Base-by-base conservation (phyloP, 2,329 filamentous ascomycete species). In the Ophiocordyceps camponoti-floridani region DNA sequence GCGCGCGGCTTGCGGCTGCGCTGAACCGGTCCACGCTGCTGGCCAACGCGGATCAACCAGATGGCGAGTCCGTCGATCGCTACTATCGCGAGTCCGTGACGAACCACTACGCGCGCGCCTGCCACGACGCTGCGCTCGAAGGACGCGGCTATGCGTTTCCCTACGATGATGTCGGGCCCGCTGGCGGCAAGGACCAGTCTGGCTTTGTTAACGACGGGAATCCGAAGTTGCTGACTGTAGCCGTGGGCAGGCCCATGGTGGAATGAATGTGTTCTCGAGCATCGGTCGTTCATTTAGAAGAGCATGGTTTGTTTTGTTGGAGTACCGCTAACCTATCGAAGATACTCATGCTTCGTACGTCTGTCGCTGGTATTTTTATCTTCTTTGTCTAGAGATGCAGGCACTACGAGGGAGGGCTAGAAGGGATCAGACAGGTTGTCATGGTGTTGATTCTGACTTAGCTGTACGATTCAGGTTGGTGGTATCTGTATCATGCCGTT, bases 21-120 rank as follows among this genome's bases (percentile, higher is more conserved):
- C 75, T 89, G 54, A 86, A 88, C 61, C 72, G 84, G 19, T 78
- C 73, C 31, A 88, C 81, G 11, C 61, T 91, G 48, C 60, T 83
- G 43, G 55, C 60, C 18, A 62, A 72, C 52, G 44, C 57, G n/a
- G 52, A 54, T 50, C 76, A 73, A 61, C 77, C 73, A 13, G 65
- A 72, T 45, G 64, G 65, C 43, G 72, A 74, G 55, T 49, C 53
- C 1, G 60, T 69, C 2, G 55, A 54, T 6, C 57, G 54, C 9
- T 82, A 78, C 55, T 82, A 82, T 58, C 50, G 57, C 13, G 59
- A 69, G 13, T 46, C 51, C 3, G 58, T 72, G 42, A 81, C 77
- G 40, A 83, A 84, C 58, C 78, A 84, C 57, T 84, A 80, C 56
- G 64, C 75, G 42, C 67, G 78, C 46, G 70, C 83, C 50, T 72